These are phyloP conservation scores for Ceratocystis cubensis DNA, from an alignment of 2,329 filamentous ascomycete species.

Conservation along the genomic window DNA sequence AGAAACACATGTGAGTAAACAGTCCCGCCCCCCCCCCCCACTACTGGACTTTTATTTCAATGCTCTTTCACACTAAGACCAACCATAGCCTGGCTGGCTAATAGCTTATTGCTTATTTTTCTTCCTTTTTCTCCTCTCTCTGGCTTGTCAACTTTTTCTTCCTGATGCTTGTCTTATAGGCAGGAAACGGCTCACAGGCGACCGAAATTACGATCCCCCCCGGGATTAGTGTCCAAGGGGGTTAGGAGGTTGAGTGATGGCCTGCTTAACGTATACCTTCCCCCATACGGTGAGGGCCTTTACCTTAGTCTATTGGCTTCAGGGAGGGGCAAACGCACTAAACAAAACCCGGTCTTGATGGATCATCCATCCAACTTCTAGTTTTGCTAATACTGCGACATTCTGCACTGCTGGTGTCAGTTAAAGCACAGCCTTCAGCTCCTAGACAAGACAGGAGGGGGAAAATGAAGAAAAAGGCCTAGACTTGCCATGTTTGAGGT, in stretches of 20 bases:
- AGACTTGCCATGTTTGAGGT: neutral
- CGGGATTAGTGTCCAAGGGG: neutral
- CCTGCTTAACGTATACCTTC: too few species aligned
- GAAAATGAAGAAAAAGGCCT: neutral
- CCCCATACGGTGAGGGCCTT: neutral
- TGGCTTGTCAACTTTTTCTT: too few species aligned
- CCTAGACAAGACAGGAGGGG: neutral
- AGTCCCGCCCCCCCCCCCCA: too few species aligned
- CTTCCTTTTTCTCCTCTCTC: too few species aligned
- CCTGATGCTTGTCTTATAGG: neutral
- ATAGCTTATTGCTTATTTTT: too few species aligned
- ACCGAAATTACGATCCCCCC: neutral
- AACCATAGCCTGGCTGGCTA: too few species aligned
- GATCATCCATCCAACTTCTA: neutral
- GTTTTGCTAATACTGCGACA: slow-evolving; percentile 2
- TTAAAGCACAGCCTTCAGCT: neutral
- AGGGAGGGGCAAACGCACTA: neutral
- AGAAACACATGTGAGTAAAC: neutral
- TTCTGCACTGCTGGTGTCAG: neutral
- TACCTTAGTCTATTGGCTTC: neutral
- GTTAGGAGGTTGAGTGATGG: neutral
- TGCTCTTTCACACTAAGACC: too few species aligned
- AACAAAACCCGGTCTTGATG: neutral
- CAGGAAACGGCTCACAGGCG: neutral
- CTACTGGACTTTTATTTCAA: too few species aligned